Conservation (phyloP, 2,329 filamentous ascomycete genomes). For the Microdochium nivale region DNA sequence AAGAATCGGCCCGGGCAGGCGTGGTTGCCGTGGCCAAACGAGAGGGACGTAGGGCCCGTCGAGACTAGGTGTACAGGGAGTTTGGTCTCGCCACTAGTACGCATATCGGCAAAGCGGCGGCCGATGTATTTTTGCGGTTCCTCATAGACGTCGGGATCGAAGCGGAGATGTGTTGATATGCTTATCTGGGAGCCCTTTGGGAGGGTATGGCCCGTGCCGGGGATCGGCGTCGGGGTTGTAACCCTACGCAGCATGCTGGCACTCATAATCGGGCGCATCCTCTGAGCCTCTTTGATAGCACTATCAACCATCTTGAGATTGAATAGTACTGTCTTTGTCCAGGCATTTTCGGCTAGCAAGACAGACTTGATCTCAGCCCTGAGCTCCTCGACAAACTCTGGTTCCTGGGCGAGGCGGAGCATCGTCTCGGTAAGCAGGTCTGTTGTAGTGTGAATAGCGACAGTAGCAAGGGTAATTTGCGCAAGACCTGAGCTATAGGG, state of each 20-base stretch:
- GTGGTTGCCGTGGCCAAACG: slow-evolving; percentile 27
- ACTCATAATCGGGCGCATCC: slow-evolving; percentile 16
- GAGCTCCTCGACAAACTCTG: slow-evolving; percentile 32
- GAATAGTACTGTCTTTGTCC: slow-evolving; percentile 20
- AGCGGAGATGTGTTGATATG: no score
- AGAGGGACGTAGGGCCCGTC: slow-evolving; percentile 5
- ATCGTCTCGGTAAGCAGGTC: neutral
- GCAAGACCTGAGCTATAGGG: no score
- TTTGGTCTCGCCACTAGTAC: no score
- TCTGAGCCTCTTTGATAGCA: slow-evolving; percentile 29
- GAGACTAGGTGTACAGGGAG: no score
- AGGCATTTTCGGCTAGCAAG: slow-evolving; percentile 17
- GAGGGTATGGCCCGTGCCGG: no score
- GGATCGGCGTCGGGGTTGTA: no score
- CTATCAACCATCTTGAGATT: slow-evolving; percentile 28
- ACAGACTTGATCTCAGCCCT: slow-evolving; percentile 31
- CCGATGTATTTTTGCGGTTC: no score
- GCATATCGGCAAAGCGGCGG: no score
- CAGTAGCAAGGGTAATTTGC: no score
- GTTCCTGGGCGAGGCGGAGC: slow-evolving; percentile 18
- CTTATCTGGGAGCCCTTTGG: no score
- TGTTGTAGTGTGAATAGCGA: neutral
- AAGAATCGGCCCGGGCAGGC: slow-evolving; percentile 30
- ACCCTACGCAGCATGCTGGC: neutral
- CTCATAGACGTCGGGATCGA: no score